These are phyloP conservation scores for Mortierella hygrophila DNA, from an alignment of 192 early-diverging fungal genomes.

Conservation along the genomic window DNA sequence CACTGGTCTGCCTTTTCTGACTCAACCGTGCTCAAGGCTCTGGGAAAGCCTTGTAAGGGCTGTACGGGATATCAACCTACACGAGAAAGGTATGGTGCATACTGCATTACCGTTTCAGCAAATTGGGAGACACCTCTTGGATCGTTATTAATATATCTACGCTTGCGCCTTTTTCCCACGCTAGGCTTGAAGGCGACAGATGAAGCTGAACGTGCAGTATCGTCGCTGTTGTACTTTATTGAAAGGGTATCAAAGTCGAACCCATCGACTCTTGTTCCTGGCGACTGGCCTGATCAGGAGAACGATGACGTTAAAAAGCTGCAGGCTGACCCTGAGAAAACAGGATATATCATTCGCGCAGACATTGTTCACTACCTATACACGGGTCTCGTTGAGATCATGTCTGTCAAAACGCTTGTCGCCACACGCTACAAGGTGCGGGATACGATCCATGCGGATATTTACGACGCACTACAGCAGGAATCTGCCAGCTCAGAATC, in stretches of 20 bases:
- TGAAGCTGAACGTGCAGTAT: slow-evolving; percentile 21
- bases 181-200: slow-evolving; percentile 33
- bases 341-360: slow-evolving; percentile 38
- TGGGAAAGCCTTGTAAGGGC: slow-evolving; percentile 39
- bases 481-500: not conserved
- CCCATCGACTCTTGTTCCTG: slow-evolving; percentile 14
- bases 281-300: slow-evolving; percentile 23
- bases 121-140: not conserved
- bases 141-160: not conserved
- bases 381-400: slow-evolving; percentile 19
- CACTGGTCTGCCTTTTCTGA: slow-evolving; percentile 29
- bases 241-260: slow-evolving; percentile 23
- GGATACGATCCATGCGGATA: slow-evolving; percentile 22
- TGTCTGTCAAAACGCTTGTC: slow-evolving; percentile 23
- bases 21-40: slow-evolving; percentile 15
- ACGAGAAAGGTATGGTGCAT: slow-evolving; percentile 25
- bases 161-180: too few species aligned
- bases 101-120: not conserved
- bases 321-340: slow-evolving; percentile 14
- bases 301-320: slow-evolving; percentile 7
- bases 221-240: slow-evolving; percentile 29
- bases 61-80: slow-evolving; percentile 27
- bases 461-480: slow-evolving; percentile 5
- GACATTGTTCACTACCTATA: slow-evolving; percentile 38
- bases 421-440: slow-evolving; percentile 18